phyloP scores from a whole-genome alignment of 176 grass and related monocot genomes.

The Saccharum spontaneum region DNA sequence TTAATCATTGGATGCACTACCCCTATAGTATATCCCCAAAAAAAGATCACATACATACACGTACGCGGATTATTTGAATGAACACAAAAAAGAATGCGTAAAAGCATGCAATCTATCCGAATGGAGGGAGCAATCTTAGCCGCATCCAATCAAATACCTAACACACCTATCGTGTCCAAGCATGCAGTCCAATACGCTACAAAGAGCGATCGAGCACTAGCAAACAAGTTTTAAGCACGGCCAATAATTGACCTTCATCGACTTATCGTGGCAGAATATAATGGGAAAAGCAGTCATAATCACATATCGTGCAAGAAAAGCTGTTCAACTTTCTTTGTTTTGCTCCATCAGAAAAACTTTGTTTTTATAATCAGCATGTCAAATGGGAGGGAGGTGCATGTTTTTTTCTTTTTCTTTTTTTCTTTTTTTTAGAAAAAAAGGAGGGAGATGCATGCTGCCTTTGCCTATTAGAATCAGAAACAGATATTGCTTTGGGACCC shows the following conservation, averaged over 20 bases:
- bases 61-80: too few species aligned
- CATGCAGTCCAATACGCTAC: too few species aligned
- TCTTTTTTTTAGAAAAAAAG: too few species aligned
- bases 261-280: not conserved
- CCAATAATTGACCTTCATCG: slow-evolving; percentile 17
- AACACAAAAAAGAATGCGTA: not conserved
- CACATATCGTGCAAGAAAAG: slow-evolving; percentile 21
- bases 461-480: too few species aligned
- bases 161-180: not conserved
- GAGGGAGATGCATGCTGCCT: too few species aligned
- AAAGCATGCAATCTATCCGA: not conserved
- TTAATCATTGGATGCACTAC: too few species aligned
- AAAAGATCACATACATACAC: too few species aligned
- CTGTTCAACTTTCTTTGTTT: not conserved
- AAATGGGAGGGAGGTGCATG: not conserved
- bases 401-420: too few species aligned
- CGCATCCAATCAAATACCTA: not conserved
- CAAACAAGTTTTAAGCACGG: not conserved
- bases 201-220: not conserved
- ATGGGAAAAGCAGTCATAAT: not conserved
- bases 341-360: not conserved
- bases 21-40: too few species aligned
- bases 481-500: not conserved
- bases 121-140: not conserved
- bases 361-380: not conserved